Percentiles rank a stretch among this genome's conserved stretches.
Evolutionary conservation across 1,139 yeast species (phyloP).

Genomic region (Pichia sp.): DNA sequence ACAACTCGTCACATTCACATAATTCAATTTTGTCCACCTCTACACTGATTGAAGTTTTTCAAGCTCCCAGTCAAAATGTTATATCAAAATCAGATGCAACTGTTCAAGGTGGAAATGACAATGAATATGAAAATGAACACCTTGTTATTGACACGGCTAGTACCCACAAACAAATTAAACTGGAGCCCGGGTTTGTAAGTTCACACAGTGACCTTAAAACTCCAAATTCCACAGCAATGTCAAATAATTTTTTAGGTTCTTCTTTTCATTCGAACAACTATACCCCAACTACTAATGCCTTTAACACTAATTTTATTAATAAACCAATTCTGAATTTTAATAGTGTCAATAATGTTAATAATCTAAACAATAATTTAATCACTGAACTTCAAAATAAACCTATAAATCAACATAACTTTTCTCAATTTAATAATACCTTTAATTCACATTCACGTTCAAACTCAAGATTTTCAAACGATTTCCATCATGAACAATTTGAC

Average conservation of each 20-base stretch:
- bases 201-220: background rate
- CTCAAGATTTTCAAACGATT: background rate
- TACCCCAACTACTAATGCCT: background rate
- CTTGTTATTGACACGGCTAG: background rate
- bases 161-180: background rate
- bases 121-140: background rate
- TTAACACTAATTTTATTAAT: background rate
- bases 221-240: background rate
- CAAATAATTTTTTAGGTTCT: background rate
- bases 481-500: background rate
- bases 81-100: background rate
- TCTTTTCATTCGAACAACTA: background rate
- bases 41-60: slow-evolving; percentile 1
- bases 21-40: background rate
- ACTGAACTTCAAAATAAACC: background rate
- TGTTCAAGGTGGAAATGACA: background rate
- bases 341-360: background rate
- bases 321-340: background rate
- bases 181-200: slow-evolving; percentile 4
- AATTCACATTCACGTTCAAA: background rate
- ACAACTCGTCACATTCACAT: background rate
- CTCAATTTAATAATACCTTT: background rate
- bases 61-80: slow-evolving; percentile 1
- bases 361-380: background rate
- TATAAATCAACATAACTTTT: background rate